A percentile compares a stretch with the other conserved stretches of the same genome.
phyloP scores from a whole-genome alignment of 2,329 filamentous ascomycete genomes.

The Botrytis aclada region DNA sequence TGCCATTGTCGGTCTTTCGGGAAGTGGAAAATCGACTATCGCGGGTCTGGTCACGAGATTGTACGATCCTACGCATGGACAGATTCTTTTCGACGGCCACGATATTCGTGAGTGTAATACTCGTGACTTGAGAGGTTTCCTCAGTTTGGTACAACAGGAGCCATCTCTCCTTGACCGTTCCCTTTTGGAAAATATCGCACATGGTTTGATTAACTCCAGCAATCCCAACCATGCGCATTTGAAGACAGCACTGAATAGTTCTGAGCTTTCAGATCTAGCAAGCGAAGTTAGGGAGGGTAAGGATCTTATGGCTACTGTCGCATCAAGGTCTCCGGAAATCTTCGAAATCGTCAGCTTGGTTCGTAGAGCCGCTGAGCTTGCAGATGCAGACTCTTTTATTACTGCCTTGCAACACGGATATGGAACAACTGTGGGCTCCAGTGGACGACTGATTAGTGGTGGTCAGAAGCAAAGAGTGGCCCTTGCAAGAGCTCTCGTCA shows the following conservation, averaged over 20 bases:
- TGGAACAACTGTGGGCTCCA: conserved; percentile 63
- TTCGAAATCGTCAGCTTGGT: conserved; percentile 38
- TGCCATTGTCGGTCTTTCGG: conserved; percentile 57
- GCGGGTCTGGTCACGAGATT: conserved; percentile 54
- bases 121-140: conserved; percentile 42
- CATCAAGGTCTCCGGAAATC: conserved; percentile 1
- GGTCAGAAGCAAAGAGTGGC: conserved; percentile 81
- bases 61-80: conserved; percentile 49
- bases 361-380: conserved; percentile 50
- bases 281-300: conserved; percentile 50
- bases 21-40: conserved; percentile 56
- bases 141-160: conserved; percentile 54
- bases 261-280: conserved; percentile 50
- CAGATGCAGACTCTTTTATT: conserved; percentile 37
- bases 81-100: conserved; percentile 25
- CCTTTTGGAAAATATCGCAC: conserved; percentile 38
- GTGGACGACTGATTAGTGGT: conserved; percentile 71
- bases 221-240: conserved; percentile 50
- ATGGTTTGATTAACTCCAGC: conserved; percentile 44
- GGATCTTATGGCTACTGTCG: conserved; percentile 37
- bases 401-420: conserved; percentile 13
- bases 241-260: conserved; percentile 39
- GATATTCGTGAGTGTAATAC: conserved; percentile 24
- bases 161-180: conserved; percentile 52
- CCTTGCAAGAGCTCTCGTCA: conserved; percentile 58